phyloP scores from a whole-genome alignment of 768 basidiomycete genomes.

The Boletus reticuloceps region DNA sequence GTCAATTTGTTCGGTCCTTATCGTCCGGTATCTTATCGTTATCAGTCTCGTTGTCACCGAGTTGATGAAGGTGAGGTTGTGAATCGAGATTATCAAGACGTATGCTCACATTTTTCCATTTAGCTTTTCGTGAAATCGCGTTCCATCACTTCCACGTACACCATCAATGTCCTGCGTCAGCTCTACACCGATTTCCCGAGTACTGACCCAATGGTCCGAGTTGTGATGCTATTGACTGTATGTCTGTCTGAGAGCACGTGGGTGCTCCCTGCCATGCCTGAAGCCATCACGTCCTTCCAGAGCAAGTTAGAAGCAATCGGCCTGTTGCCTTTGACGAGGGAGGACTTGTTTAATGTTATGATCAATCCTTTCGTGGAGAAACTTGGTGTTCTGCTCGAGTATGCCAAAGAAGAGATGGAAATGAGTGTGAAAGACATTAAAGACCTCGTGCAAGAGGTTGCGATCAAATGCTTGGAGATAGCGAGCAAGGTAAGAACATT shows the following conservation, averaged over 20 bases:
- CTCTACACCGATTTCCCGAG: constrained; percentile 69
- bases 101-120: constrained; percentile 6
- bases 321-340: constrained; percentile 52
- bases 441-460: constrained; percentile 56
- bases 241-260: constrained; percentile 42
- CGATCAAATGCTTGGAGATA: constrained; percentile 55
- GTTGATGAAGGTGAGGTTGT: constrained; percentile 55
- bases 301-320: constrained; percentile 54
- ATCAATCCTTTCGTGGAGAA: constrained; percentile 70
- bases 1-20: constrained; percentile 10
- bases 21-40: constrained; percentile 11
- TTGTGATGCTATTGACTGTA: constrained; percentile 70
- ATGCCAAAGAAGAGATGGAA: constrained; percentile 42
- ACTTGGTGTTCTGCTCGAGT: constrained; percentile 49
- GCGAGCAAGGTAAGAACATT: constrained; percentile 43
- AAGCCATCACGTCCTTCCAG: constrained; percentile 34
- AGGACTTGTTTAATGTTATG: constrained; percentile 62
- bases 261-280: constrained; percentile 27
- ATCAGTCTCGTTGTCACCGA: constrained; percentile 51
- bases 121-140: constrained; percentile 72
- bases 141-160: constrained; percentile 51
- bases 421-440: constrained; percentile 42
- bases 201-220: constrained; percentile 55
- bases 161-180: constrained; percentile 53
- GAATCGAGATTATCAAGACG: neutral